phyloP scores from a whole-genome alignment of 2,329 filamentous ascomycete species.

The Tolypocladium endophyticum region DNA sequence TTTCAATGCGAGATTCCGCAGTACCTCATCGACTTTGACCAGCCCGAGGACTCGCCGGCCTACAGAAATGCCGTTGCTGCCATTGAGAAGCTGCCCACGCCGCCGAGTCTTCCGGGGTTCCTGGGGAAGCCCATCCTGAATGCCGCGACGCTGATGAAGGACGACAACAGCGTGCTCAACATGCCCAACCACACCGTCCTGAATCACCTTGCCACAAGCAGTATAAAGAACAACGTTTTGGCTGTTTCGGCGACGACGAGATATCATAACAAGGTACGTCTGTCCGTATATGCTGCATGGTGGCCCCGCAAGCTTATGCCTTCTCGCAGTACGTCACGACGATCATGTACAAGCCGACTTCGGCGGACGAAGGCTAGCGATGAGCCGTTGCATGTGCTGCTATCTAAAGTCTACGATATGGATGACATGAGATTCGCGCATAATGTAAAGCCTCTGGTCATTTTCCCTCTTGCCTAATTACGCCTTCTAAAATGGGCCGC shows the following conservation, averaged over 20 bases:
- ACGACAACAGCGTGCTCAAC: constrained; percentile 92
- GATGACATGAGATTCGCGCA: neutral
- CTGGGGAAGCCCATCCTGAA: constrained; percentile 92
- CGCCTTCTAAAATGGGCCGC: neutral
- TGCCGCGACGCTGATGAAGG: constrained; percentile 82
- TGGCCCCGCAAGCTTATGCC: neutral
- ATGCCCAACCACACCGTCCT: constrained; percentile 96
- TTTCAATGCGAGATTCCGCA: constrained; percentile 71
- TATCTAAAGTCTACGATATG: neutral
- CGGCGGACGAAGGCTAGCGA: constrained; percentile 35
- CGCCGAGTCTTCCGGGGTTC: constrained; percentile 81
- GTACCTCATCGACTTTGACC: constrained; percentile 80
- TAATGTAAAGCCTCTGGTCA: neutral
- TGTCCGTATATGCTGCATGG: neutral
- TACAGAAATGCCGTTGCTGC: constrained; percentile 68
- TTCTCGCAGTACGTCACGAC: constrained; percentile 77
- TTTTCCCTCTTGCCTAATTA: neutral
- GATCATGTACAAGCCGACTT: constrained; percentile 90
- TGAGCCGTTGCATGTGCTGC: neutral
- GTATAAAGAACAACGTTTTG: constrained; percentile 92
- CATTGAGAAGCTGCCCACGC: constrained; percentile 69
- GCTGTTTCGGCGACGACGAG: constrained; percentile 95
- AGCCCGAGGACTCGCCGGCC: constrained; percentile 63
- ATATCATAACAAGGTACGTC: constrained; percentile 80
- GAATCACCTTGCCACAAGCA: constrained; percentile 94